Base-by-base conservation (phyloP, 208 protist species). In the Wallacemonas collosoma region DNA sequence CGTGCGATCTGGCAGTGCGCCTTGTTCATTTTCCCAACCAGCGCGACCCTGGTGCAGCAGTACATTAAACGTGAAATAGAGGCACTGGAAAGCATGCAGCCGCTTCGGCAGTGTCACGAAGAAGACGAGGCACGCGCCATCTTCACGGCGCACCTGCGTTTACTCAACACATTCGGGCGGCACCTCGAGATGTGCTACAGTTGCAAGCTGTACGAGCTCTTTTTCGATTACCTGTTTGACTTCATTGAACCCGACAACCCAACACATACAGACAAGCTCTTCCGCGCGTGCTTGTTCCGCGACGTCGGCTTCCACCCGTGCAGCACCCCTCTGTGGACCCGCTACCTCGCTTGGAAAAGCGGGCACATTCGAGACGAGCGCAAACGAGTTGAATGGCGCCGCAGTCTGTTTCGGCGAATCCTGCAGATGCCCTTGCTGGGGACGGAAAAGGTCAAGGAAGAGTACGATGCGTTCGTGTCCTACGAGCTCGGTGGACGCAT, bases 101-200 rank as follows among this genome's bases (percentile, higher is more conserved):
- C 60, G 17, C 71, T 96, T 8, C 77, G 77, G 60, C 80, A 86
- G 41, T 90, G 88, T 71, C n/a, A 43, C 4, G 79, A 86, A 14
- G 86, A 90, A 65, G 72, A 85, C 54, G 87, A 93, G 45, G 85
- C 82, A 11, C 85, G 85, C 53, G 72, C 82, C 38, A 72, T 84
- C 15, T 92, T 89, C 76, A 75, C 71, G 45, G 80, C 78, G n/a
- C 85, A 84, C 53, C 79, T 93, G 55, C 73, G 91, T 14, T 41
- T 96, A 3, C 69, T 96, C 14, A 94, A 94, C 72, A 75, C 71
- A 35, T 96, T 96, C 61, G 92, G 86, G 57, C 85, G 88, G 14
- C 91, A 96, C 72, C 80, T 96, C n/a, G 83, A 82, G 35, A 53
- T 92, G 1, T 81, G 77, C 54, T 91, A 86, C 71, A 89, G 80